Conservation (phyloP, 2,329 filamentous ascomycete genomes). For the Neonectria coccinea region DNA sequence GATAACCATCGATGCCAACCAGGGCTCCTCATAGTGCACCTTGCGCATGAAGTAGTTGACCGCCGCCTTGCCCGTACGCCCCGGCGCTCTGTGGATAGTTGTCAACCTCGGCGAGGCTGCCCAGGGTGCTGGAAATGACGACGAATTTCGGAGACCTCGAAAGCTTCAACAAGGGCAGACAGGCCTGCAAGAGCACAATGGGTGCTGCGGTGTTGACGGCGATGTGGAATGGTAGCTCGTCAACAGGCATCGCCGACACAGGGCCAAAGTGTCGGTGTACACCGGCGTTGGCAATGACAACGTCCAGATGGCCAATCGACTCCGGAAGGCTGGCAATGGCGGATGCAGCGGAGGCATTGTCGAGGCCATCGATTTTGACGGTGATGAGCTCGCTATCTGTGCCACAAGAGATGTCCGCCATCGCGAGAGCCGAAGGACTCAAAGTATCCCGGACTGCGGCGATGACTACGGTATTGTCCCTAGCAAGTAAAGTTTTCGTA, state of each 20-base stretch:
- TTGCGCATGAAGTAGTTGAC: slow-evolving; percentile 1
- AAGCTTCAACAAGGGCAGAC: neutral
- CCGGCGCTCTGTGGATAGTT: neutral
- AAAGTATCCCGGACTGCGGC: no score
- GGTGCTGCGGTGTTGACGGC: neutral
- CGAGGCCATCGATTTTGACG: neutral
- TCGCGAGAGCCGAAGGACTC: neutral
- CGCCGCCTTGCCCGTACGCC: neutral
- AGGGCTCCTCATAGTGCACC: neutral
- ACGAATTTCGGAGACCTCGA: neutral
- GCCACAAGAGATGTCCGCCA: neutral
- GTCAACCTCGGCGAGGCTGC: neutral
- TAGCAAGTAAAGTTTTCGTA: no score
- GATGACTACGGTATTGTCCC: no score
- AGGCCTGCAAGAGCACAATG: neutral
- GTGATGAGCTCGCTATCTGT: neutral
- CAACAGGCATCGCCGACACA: neutral
- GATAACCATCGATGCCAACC: neutral
- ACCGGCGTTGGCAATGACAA: neutral
- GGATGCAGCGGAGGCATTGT: neutral
- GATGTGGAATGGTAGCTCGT: neutral
- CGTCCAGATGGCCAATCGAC: neutral
- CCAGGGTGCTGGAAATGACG: neutral
- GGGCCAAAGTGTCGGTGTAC: neutral
- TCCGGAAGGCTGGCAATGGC: neutral